Percentiles rank a stretch among this genome's conserved stretches.
Conservation (phyloP, 2,329 filamentous ascomycete species). For the Truncatella angustata region DNA sequence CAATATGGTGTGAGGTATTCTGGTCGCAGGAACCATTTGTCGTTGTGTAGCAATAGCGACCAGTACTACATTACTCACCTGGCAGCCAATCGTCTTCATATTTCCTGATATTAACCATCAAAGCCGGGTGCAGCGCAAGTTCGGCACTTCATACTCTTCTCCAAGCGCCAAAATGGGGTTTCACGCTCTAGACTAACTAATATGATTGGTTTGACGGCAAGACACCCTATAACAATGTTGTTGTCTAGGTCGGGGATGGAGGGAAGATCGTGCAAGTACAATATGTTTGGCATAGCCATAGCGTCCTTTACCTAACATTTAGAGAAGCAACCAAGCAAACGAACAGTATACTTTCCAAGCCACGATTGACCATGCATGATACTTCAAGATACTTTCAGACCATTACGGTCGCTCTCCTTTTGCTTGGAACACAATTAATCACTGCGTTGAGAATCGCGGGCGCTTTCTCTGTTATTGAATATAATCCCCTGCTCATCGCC, state of each 20-base stretch:
- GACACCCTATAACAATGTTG: not conserved
- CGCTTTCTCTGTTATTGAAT: not conserved
- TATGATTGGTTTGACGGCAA: not conserved
- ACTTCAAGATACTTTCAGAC: not conserved
- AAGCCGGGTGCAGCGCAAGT: not conserved
- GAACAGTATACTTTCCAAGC: too few relatives aligned
- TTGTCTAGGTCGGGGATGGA: too few relatives aligned
- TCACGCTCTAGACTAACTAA: not conserved
- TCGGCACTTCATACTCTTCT: not conserved
- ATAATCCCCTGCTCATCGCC: not conserved
- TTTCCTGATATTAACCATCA: not conserved
- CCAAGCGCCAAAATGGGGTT: not conserved
- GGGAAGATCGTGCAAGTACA: too few relatives aligned
- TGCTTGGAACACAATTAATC: not conserved
- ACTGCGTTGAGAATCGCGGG: not conserved
- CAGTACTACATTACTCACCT: not conserved
- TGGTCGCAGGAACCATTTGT: not conserved
- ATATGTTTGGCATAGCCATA: too few relatives aligned
- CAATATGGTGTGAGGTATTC: not conserved
- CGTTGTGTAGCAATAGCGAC: not conserved
- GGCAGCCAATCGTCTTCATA: not conserved
- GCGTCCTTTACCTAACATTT: too few relatives aligned
- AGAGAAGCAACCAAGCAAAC: too few relatives aligned
- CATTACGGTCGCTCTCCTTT: not conserved
- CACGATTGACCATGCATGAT: not conserved